Evolutionary conservation across 768 basidiomycete species (phyloP).

Genomic region (Suillus plorans): DNA sequence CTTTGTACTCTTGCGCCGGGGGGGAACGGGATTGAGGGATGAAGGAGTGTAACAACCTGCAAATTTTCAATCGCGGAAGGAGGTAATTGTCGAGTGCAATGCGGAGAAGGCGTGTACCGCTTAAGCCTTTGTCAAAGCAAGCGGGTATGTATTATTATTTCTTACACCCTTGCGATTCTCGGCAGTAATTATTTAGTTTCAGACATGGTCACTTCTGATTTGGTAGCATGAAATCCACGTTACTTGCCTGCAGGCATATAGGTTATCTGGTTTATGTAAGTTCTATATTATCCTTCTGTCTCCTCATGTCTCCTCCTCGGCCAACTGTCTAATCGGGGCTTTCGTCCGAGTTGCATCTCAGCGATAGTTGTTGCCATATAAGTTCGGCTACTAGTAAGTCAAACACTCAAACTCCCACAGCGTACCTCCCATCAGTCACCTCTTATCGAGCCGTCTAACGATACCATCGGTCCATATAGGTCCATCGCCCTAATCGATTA

Average conservation of each 20-base stretch:
- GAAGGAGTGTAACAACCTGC: conserved; percentile 22
- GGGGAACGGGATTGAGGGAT: conserved; percentile 15
- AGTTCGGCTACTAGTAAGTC: background rate
- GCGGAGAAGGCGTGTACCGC: conserved; percentile 53
- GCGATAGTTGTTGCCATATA: background rate
- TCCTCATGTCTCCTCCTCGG: background rate
- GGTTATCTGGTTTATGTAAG: conserved; percentile 46
- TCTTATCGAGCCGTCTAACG: conserved; percentile 43
- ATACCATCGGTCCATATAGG: conserved; percentile 29
- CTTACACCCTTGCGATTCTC: conserved; percentile 21
- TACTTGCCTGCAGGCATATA: conserved; percentile 73
- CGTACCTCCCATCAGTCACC: conserved; percentile 47
- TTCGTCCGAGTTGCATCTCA: background rate
- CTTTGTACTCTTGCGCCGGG: conserved; percentile 27
- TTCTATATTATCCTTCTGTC: conserved; percentile 18
- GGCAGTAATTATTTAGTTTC: conserved; percentile 35
- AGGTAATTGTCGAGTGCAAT: conserved; percentile 38
- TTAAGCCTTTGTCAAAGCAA: conserved; percentile 46
- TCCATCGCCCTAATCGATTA: conserved; percentile 26
- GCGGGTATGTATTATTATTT: conserved; percentile 30
- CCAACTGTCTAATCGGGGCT: background rate
- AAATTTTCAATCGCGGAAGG: conserved; percentile 51
- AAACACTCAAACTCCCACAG: conserved; percentile 28
- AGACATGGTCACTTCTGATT: conserved; percentile 53
- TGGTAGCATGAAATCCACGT: conserved; percentile 53